Percentiles rank a stretch among this genome's conserved stretches.
phyloP scores from a whole-genome alignment of 192 early-diverging fungal species.

The Cladochytrium replicatum region DNA sequence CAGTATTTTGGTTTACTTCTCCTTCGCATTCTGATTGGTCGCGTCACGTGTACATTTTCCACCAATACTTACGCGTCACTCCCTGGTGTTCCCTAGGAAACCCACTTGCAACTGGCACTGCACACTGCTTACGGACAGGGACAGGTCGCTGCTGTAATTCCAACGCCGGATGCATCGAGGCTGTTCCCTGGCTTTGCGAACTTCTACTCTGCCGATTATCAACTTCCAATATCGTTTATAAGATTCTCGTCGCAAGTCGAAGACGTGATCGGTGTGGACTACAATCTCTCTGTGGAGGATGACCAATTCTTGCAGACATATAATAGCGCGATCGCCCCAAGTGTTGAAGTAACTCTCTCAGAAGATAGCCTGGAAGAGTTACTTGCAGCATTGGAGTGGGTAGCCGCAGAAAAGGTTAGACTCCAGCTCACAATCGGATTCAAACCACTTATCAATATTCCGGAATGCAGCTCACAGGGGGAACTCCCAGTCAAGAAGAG shows the following conservation, averaged over 20 bases:
- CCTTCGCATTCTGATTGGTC: too few species aligned
- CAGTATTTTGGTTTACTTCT: constrained; percentile 3
- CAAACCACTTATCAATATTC: neutral
- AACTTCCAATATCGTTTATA: constrained; percentile 68
- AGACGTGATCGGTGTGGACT: constrained; percentile 75
- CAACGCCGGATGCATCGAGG: constrained; percentile 82
- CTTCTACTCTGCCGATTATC: constrained; percentile 55
- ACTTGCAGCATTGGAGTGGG: constrained; percentile 66
- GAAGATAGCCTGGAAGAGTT: constrained; percentile 70
- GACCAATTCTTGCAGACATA: constrained; percentile 50
- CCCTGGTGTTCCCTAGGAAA: constrained; percentile 53
- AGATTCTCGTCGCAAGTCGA: constrained; percentile 80
- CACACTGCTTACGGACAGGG: too few species aligned
- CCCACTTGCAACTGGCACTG: constrained; percentile 91
- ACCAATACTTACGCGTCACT: too few species aligned
- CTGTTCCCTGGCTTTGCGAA: constrained; percentile 53
- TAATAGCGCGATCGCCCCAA: constrained; percentile 13
- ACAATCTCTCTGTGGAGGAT: constrained; percentile 86
- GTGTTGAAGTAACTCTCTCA: constrained; percentile 22
- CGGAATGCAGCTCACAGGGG: constrained; percentile 1
- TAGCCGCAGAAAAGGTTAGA: constrained; percentile 53
- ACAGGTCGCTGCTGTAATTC: constrained; percentile 73
- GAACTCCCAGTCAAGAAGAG: constrained; percentile 6
- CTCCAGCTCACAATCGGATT: too few species aligned
- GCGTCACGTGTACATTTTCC: too few species aligned